Evolutionary conservation across 805 yeast species (phyloP).

Genomic region (Sugiyamaella mastotermitis): DNA sequence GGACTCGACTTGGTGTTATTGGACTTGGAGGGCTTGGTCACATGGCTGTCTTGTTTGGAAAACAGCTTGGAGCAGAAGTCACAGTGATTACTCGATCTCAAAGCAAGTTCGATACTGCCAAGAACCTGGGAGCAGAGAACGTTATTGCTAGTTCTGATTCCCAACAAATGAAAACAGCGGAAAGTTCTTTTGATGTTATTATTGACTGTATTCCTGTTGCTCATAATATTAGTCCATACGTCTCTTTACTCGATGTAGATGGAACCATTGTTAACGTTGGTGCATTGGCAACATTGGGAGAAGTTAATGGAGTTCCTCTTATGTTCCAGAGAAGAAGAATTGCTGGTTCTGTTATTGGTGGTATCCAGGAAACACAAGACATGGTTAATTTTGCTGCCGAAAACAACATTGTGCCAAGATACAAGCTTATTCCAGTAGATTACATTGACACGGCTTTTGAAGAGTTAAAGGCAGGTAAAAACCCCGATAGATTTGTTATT

Average conservation of each 20-base stretch:
- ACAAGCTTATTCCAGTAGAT: constrained; percentile 49
- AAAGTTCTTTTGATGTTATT: constrained; percentile 1
- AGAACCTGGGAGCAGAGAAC: constrained; percentile 49
- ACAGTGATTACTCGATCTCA: constrained; percentile 47
- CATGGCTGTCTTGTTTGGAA: constrained; percentile 52
- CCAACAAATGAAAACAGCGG: background rate
- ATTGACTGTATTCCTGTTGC: background rate
- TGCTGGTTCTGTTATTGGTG: constrained; percentile 51
- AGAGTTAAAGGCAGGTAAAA: constrained; percentile 16
- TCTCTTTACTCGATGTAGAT: constrained; percentile 1
- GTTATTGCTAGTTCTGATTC: constrained; percentile 33
- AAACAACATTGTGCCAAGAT: constrained; percentile 55
- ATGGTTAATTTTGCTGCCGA: constrained; percentile 61
- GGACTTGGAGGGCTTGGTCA: constrained; percentile 69
- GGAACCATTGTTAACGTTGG: constrained; percentile 2
- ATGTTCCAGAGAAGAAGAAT: constrained; percentile 35
- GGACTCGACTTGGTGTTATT: constrained; percentile 50
- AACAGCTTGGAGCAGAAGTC: constrained; percentile 59
- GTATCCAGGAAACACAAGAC: constrained; percentile 57
- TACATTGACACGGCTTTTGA: constrained; percentile 18
- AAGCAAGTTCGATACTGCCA: constrained; percentile 46
- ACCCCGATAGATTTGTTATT: constrained; percentile 17
- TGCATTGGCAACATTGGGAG: background rate
- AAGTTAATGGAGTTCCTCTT: constrained; percentile 25
- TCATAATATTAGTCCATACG: background rate